Conservation (phyloP, 2,329 filamentous ascomycete genomes). For the Monilinia fructicola region DNA sequence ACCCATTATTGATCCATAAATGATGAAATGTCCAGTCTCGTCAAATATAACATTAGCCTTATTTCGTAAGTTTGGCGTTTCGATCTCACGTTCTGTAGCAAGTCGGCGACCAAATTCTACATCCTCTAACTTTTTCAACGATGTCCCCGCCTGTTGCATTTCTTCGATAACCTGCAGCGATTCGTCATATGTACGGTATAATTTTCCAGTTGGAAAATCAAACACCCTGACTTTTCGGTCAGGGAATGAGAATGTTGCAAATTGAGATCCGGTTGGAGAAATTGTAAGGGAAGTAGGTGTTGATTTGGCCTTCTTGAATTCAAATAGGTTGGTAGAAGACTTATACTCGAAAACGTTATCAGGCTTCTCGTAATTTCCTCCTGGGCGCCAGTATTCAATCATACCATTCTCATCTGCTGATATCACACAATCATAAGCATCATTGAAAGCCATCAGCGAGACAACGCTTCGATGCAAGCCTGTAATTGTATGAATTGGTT, state of each 20-base stretch:
- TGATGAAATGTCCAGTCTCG: constrained; percentile 90
- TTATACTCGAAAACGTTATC: constrained; percentile 91
- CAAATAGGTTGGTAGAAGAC: constrained; percentile 89
- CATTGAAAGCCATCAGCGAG: constrained; percentile 84
- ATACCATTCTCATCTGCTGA: constrained; percentile 89
- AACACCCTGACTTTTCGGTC: constrained; percentile 93
- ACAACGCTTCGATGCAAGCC: constrained; percentile 81
- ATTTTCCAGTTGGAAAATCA: constrained; percentile 84
- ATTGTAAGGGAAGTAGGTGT: constrained; percentile 78
- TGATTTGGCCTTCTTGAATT: constrained; percentile 94
- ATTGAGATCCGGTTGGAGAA: constrained; percentile 81
- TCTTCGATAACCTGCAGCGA: constrained; percentile 84
- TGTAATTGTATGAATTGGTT: constrained; percentile 74
- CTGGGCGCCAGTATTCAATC: constrained; percentile 94
- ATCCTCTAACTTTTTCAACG: constrained; percentile 76
- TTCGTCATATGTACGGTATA: constrained; percentile 92
- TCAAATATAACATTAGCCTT: constrained; percentile 91
- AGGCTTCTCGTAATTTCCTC: constrained; percentile 81
- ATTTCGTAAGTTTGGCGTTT: constrained; percentile 63
- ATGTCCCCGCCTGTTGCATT: constrained; percentile 93
- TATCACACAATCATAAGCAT: constrained; percentile 82
- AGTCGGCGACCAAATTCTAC: constrained; percentile 89
- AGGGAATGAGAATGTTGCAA: constrained; percentile 86
- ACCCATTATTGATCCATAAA: constrained; percentile 90
- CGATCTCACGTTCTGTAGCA: constrained; percentile 82